phyloP scores from a whole-genome alignment of 257 asterid species.

The Solanum boliviense region DNA sequence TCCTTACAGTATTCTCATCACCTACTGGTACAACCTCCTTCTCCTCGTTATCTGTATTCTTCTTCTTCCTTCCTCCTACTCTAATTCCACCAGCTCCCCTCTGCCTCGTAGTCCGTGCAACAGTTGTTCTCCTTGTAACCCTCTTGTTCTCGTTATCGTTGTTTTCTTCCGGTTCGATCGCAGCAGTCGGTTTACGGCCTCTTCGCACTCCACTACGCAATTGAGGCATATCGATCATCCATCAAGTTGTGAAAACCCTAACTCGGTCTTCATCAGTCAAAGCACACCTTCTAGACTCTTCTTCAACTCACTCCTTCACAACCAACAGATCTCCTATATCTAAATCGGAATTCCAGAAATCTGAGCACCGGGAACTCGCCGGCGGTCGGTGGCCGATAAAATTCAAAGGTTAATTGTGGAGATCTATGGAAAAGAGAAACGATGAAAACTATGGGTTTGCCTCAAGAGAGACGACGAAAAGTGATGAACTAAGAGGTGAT shows the following conservation, averaged over 20 bases:
- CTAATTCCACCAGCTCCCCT: neutral
- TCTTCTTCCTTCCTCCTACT: neutral
- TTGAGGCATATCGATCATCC: constrained; percentile 42
- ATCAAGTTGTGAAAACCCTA: constrained; percentile 1
- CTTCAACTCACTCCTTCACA: neutral
- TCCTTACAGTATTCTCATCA: constrained; percentile 17
- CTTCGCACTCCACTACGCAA: constrained; percentile 41
- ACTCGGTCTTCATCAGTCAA: constrained; percentile 14
- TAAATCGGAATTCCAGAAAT: neutral
- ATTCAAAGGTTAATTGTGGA: neutral
- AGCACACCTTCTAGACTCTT: neutral
- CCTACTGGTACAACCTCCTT: constrained; percentile 8
- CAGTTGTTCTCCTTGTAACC: neutral
- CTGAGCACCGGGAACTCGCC: neutral
- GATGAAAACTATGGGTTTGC: neutral
- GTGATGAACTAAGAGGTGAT: neutral
- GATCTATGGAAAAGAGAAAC: constrained; percentile 2
- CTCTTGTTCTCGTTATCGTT: neutral
- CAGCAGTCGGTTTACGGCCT: constrained; percentile 26
- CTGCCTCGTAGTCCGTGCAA: neutral
- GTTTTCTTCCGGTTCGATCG: neutral
- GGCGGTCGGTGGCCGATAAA: neutral
- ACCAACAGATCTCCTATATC: constrained; percentile 8
- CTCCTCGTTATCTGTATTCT: neutral
- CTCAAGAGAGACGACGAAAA: neutral